Percentiles rank a stretch among this genome's conserved stretches.
phyloP scores from a whole-genome alignment of 495 filamentous ascomycete species.

The Aspergillus hancockii region DNA sequence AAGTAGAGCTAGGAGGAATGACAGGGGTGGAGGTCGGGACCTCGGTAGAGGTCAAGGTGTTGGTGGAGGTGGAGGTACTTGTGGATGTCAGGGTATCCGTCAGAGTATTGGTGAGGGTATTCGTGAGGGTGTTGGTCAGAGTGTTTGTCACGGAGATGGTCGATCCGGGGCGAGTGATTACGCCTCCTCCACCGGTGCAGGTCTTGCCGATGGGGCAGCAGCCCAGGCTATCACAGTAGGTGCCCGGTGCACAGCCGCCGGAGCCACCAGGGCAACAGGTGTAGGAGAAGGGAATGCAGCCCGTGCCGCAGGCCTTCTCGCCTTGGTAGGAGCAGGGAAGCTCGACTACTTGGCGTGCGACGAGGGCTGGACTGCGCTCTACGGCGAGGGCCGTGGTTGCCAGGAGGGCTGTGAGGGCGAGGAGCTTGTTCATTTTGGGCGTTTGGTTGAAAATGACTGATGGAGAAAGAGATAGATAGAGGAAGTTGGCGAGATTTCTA shows the following conservation, averaged over 20 bases:
- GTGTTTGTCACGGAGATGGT: slow-evolving; percentile 9
- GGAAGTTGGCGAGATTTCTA: not conserved
- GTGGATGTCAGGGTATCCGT: not conserved
- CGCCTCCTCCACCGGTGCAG: slow-evolving; percentile 3
- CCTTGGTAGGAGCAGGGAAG: slow-evolving; percentile 8
- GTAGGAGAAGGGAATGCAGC: slow-evolving; percentile 4
- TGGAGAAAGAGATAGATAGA: not conserved
- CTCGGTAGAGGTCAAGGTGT: not conserved
- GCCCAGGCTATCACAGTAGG: not conserved
- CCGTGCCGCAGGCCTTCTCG: not conserved
- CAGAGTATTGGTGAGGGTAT: not conserved
- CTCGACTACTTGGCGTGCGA: slow-evolving; percentile 3
- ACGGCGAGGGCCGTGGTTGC: slow-evolving; percentile 2
- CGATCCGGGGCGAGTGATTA: slow-evolving; percentile 1
- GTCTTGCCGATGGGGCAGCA: slow-evolving; percentile 4
- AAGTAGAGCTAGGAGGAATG: not conserved
- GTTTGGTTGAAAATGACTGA: not conserved
- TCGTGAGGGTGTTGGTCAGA: not conserved
- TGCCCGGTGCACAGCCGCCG: slow-evolving; percentile 2
- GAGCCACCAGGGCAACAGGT: not conserved
- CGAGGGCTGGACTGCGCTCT: not conserved
- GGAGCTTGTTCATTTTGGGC: slow-evolving; percentile 1
- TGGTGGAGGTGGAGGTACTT: not conserved
- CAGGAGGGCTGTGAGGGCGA: not conserved
- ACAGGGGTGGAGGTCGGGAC: not conserved